Evolutionary conservation across 176 grass and related monocot species (phyloP).

Genomic region (Oryza glumipatula): DNA sequence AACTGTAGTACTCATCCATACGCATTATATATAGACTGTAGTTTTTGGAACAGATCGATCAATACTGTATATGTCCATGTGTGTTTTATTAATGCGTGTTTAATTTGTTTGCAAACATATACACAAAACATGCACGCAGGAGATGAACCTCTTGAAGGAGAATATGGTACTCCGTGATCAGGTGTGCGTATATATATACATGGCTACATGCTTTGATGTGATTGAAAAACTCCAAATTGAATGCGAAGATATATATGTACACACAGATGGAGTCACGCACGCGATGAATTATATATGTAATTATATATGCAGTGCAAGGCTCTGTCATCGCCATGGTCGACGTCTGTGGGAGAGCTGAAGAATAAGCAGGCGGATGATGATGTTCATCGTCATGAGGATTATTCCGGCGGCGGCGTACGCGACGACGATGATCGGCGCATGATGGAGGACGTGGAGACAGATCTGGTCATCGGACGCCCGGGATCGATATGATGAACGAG

Average conservation of each 20-base stretch:
- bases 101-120: neutral
- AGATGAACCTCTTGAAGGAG: constrained; percentile 59
- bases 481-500: neutral
- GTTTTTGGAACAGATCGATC: too few species aligned
- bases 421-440: constrained; percentile 9
- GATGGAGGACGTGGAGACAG: constrained; percentile 62
- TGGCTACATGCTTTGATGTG: too few species aligned
- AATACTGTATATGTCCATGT: too few species aligned
- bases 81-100: neutral
- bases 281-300: too few species aligned
- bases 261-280: too few species aligned
- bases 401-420: neutral
- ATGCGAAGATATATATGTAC: too few species aligned
- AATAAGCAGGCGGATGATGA: neutral
- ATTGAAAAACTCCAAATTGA: too few species aligned
- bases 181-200: constrained; percentile 20
- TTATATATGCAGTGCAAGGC: constrained; percentile 29
- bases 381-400: too few species aligned
- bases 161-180: constrained; percentile 59
- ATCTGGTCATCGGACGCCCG: constrained; percentile 63
- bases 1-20: too few species aligned
- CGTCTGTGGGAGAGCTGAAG: neutral
- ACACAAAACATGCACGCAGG: constrained; percentile 39
- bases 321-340: too few species aligned
- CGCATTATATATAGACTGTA: too few species aligned